These are phyloP conservation scores for Candida smagusa DNA, from an alignment of 1,139 yeast species.

Conservation along the genomic window DNA sequence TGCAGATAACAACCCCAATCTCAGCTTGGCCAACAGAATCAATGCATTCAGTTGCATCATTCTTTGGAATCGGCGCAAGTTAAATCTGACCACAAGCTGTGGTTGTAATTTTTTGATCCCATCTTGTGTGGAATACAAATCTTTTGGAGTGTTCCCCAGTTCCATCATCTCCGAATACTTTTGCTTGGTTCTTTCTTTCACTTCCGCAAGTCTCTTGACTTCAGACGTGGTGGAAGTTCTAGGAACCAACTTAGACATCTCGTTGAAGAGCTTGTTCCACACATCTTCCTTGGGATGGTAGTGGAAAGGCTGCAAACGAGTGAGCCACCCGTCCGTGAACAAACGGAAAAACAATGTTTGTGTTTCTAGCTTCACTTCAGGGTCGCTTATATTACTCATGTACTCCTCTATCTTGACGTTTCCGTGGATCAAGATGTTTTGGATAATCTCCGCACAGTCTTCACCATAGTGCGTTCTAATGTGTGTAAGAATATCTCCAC, in stretches of 20 bases:
- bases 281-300: slow-evolving; percentile 51
- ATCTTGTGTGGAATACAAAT: slow-evolving; percentile 26
- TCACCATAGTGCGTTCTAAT: slow-evolving; percentile 43
- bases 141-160: slow-evolving; percentile 25
- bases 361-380: slow-evolving; percentile 20
- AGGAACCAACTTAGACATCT: slow-evolving; percentile 49
- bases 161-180: slow-evolving; percentile 39
- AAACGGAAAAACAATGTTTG: slow-evolving; percentile 42
- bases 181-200: slow-evolving; percentile 56
- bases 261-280: slow-evolving; percentile 54
- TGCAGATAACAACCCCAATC: slow-evolving; percentile 70
- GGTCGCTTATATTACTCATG: slow-evolving; percentile 35
- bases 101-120: slow-evolving; percentile 46
- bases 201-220: slow-evolving; percentile 61
- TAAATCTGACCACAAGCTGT: slow-evolving; percentile 55
- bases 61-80: slow-evolving; percentile 65
- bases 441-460: slow-evolving; percentile 64
- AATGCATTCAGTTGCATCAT: slow-evolving; percentile 63
- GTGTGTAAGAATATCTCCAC: slow-evolving; percentile 70
- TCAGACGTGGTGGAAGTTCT: slow-evolving; percentile 52
- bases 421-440: slow-evolving; percentile 63
- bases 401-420: slow-evolving; percentile 64
- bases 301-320: slow-evolving; percentile 40
- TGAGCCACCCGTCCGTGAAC: slow-evolving; percentile 57
- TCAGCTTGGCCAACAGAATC: slow-evolving; percentile 57